These are phyloP conservation scores for Plantago elongata DNA, from an alignment of 257 asterid species.

Conservation along the genomic window DNA sequence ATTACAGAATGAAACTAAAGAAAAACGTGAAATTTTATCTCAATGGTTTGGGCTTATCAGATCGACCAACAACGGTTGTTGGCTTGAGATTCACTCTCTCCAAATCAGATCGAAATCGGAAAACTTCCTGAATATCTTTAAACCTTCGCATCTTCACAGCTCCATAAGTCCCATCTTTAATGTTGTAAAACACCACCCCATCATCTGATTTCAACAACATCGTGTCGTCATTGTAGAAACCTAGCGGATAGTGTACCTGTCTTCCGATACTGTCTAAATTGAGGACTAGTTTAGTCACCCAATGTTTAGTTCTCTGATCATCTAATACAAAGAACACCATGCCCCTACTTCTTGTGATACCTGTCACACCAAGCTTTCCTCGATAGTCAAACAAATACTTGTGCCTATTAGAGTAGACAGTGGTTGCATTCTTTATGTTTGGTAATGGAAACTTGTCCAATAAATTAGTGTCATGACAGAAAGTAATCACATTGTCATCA, in stretches of 20 bases:
- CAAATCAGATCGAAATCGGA: constrained; percentile 19
- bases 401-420: background rate
- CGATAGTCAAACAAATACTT: constrained; percentile 1
- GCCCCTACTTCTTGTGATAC: background rate
- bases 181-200: background rate
- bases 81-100: constrained; percentile 5
- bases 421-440: background rate
- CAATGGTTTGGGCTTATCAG: no score
- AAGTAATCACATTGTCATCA: constrained; percentile 4
- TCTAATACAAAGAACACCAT: background rate
- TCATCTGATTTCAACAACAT: background rate
- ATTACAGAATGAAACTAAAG: no score
- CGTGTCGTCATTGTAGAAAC: constrained; percentile 6
- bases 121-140: background rate
- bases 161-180: background rate
- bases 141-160: background rate
- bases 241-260: background rate
- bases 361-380: background rate
- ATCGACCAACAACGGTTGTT: background rate
- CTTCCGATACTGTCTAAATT: background rate
- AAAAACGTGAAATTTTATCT: no score
- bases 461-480: background rate
- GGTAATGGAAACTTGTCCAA: constrained; percentile 2
- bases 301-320: background rate
- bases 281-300: constrained; percentile 7